Evolutionary conservation across 192 early-diverging fungal genomes (phyloP).

Genomic region (Coemansia sp.): DNA sequence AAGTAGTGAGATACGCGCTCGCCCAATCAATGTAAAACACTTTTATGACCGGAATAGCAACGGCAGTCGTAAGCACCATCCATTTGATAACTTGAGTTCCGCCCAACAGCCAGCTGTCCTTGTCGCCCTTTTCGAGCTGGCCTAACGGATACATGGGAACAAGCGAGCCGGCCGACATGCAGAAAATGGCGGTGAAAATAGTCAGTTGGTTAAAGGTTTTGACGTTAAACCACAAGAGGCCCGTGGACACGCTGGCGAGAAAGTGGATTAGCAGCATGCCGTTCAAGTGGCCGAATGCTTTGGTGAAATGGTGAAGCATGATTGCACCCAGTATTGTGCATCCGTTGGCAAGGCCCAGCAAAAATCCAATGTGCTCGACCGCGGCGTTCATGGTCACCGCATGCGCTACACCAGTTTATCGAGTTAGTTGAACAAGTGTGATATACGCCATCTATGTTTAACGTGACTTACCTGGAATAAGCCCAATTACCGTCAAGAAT

Average conservation of each 20-base stretch:
- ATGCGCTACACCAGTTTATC: constrained; percentile 33
- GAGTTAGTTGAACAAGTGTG: not conserved
- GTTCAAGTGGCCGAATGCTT: constrained; percentile 44
- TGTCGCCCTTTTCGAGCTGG: constrained; percentile 41
- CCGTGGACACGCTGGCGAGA: constrained; percentile 24
- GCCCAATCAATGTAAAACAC: constrained; percentile 55
- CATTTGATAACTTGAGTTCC: constrained; percentile 48
- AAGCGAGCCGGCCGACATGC: constrained; percentile 47
- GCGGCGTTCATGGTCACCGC: constrained; percentile 40
- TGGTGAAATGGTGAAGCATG: constrained; percentile 50
- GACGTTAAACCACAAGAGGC: constrained; percentile 32
- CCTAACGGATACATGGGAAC: constrained; percentile 55
- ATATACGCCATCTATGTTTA: not conserved
- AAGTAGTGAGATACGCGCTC: constrained; percentile 26
- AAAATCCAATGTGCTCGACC: constrained; percentile 50
- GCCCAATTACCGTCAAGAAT: constrained; percentile 46
- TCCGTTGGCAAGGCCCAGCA: constrained; percentile 46
- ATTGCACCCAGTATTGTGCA: constrained; percentile 48
- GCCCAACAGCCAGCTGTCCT: constrained; percentile 49
- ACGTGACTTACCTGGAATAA: constrained; percentile 38
- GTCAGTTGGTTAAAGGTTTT: constrained; percentile 36
- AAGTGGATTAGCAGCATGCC: constrained; percentile 50
- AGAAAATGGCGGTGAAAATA: constrained; percentile 37
- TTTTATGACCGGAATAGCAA: constrained; percentile 47
- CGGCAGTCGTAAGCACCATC: constrained; percentile 47